A percentile compares a stretch with the other conserved stretches of the same genome.
Conservation (phyloP, 78 protist genomes). For the Dictyostelium capitatum region DNA sequence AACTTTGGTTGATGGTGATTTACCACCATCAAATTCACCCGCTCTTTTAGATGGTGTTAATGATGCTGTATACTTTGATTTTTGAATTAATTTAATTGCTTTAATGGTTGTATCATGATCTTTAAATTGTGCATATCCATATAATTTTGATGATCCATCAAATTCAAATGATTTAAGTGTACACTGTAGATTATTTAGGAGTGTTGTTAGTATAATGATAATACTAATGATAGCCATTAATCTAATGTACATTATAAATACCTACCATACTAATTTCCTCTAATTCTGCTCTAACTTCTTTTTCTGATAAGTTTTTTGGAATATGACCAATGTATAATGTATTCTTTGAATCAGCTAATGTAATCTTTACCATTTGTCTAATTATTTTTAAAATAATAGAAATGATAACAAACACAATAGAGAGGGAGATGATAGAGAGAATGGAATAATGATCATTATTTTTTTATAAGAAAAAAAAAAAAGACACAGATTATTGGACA, state of each 20-base stretch:
- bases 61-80: slow-evolving; percentile 68
- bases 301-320: slow-evolving; percentile 45
- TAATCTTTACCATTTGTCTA: slow-evolving; percentile 69
- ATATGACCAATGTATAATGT: slow-evolving; percentile 66
- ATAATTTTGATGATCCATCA: slow-evolving; percentile 25
- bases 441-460: too few relatives aligned
- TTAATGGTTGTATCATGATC: slow-evolving; percentile 81
- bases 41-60: slow-evolving; percentile 48
- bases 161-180: slow-evolving; percentile 63
- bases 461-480: too few relatives aligned
- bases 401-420: not conserved
- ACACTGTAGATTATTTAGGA: too few relatives aligned
- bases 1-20: slow-evolving; percentile 58
- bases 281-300: slow-evolving; percentile 52
- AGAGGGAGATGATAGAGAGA: too few relatives aligned
- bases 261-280: slow-evolving; percentile 62
- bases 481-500: too few relatives aligned
- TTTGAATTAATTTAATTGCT: slow-evolving; percentile 72
- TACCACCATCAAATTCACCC: not conserved
- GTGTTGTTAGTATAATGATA: too few relatives aligned
- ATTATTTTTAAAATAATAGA: too few relatives aligned
- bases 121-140: slow-evolving; percentile 68
- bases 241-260: not conserved
- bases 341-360: slow-evolving; percentile 61
- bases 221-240: too few relatives aligned